Base-by-base conservation (phyloP, 2,329 filamentous ascomycete genomes). In the Ascosphaera apis region DNA sequence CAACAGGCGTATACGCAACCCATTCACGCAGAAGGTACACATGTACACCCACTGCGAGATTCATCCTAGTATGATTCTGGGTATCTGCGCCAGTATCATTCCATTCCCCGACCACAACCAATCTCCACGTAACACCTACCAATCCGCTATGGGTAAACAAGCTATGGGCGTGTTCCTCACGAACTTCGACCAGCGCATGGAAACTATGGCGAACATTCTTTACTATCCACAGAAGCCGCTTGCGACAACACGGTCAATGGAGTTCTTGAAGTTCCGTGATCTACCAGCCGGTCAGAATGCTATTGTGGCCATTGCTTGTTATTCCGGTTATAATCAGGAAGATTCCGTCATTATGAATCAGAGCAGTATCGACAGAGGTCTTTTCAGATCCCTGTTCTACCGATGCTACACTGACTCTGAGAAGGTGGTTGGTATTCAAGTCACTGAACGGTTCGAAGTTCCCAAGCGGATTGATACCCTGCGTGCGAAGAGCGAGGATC, bases 311-410 rank as follows among this genome's bases (percentile, higher is more conserved):
- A 98, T 98, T 58, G 75, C 83, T 40, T 91, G 80, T 54, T 98
- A 98, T 60, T 92, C 84, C 37, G 88, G 88, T 40, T 98, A 98
- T 65, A 98, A 98, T 58, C 91, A 98, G 55, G 88, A 98, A 82
- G 88, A 98, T 72, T 98, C 88, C 45, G 86, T 98, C 45, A 92
- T 98, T 49, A 95, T 98, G 88, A 98, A 98, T 57, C 88, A 98
- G 62, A 93, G 83, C 61, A 92, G 83, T 57, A 95, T 98, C 49
- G 88, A 98, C 56, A 79, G 88, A 50, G 88, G 88, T 42, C 66
- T 98, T 3, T 98, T 98, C 75, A 72, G 91, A 50, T 93, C 83
- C 68, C 61, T 98, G 37, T 98, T 95, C 65, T 98, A 92, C 69
- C 76, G 91, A 46, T 83, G 86, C 8, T 98, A 98, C 58, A 91